Percentiles rank a stretch among this genome's conserved stretches.
Evolutionary conservation across 192 early-diverging fungal genomes (phyloP).

Genomic region (Coemansia sp.): DNA sequence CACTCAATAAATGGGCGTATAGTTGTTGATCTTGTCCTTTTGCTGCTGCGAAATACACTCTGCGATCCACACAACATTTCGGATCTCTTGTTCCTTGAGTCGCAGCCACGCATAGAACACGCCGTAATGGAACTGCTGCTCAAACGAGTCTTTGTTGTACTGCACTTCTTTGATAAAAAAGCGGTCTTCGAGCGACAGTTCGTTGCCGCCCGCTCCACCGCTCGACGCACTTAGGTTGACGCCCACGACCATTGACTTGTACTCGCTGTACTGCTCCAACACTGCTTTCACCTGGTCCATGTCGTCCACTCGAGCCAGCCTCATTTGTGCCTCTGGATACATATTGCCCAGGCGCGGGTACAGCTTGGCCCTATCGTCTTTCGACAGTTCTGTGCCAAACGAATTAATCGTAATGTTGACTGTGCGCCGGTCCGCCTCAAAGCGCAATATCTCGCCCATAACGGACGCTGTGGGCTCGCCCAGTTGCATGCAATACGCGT

Average conservation of each 20-base stretch:
- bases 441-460: conserved; percentile 92
- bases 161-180: conserved; percentile 96
- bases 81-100: conserved; percentile 97
- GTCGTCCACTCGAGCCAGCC: conserved; percentile 87
- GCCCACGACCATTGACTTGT: conserved; percentile 81
- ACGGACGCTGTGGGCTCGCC: conserved; percentile 86
- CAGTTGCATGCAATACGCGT: conserved; percentile 78
- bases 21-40: conserved; percentile 92
- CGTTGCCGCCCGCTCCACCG: conserved; percentile 43
- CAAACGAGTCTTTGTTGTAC: conserved; percentile 89
- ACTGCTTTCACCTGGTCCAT: conserved; percentile 87
- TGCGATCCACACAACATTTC: conserved; percentile 98
- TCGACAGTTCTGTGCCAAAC: conserved; percentile 93
- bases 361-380: conserved; percentile 94
- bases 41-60: conserved; percentile 99
- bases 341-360: conserved; percentile 89
- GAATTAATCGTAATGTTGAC: conserved; percentile 99
- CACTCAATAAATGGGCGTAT: conserved; percentile 84
- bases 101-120: conserved; percentile 95
- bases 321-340: conserved; percentile 86
- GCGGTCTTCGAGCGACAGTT: conserved; percentile 84
- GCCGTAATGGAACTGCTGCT: conserved; percentile 96
- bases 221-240: conserved; percentile 39
- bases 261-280: conserved; percentile 85
- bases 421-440: conserved; percentile 97